Base-by-base conservation (phyloP, 371 early-diverging fungal genomes). In the Funneliformis caledonium region DNA sequence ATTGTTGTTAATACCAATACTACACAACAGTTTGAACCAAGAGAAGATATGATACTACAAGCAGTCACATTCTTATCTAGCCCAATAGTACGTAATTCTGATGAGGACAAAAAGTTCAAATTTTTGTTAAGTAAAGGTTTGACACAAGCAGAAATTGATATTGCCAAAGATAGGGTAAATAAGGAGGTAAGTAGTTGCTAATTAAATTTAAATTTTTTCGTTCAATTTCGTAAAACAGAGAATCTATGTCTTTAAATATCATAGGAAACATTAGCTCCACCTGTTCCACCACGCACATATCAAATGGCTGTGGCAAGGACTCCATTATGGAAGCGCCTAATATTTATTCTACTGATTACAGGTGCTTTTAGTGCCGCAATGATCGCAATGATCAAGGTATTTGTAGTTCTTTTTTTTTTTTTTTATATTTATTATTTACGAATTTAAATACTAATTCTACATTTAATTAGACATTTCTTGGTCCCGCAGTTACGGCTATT, bases 101-200 rank as follows among this genome's bases (percentile, higher is more conserved):
- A 89, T 11, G 87, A 85, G 37, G 84, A 83, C 6, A 92, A 91
- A 74, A 92, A 92, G 85, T 82, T 88, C 67, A 88, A 89, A 50
- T 91, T 91, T 81, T 82, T 92, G 78, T 85, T 88, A 76, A 89
- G 90, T 73, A 92, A 92, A 73, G 91, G 91, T 11, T 81, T 92
- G 70, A 89, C 85, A 19, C 78, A 85, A 68, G 83, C 83, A 59
- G 92, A 92, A 82, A 92, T 92, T 62, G 89, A 91, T 62, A 86
- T 88, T 64, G 90, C 92, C 5, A 85, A 88, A 50, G 82, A 86
- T 72, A 83, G 88, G 67, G 82, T 81, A 9, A 84, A 85, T 12
- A 79, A 83, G 16, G 67, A 47, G 10, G 61, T 50, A 26, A 56
- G 48, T 37, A 37, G 37, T 37, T 1, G 37, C 1, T 37, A 37